These are phyloP conservation scores for Phytophthora boehmeriae DNA, from an alignment of 352 stramenopile genomes.

Conservation along the genomic window DNA sequence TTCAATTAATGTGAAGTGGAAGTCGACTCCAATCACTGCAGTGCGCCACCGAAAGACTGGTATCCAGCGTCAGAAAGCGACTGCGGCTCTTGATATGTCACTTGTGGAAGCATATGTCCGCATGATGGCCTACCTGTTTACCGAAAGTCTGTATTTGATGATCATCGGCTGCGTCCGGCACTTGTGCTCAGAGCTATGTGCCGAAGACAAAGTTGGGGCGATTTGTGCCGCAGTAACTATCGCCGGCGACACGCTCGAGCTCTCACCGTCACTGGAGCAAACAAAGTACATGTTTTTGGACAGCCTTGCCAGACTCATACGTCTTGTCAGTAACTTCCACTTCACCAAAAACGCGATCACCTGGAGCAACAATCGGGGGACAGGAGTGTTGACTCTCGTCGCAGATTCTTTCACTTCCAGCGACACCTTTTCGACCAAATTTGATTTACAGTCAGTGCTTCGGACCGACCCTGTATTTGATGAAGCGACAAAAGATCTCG, in stretches of 20 bases:
- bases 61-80: slow-evolving; percentile 46
- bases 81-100: slow-evolving; percentile 48
- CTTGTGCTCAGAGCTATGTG: slow-evolving; percentile 38
- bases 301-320: slow-evolving; percentile 53
- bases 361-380: slow-evolving; percentile 60
- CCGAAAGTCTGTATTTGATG: slow-evolving; percentile 73
- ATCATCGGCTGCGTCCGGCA: slow-evolving; percentile 47
- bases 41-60: slow-evolving; percentile 40
- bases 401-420: slow-evolving; percentile 38
- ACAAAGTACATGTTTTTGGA: slow-evolving; percentile 62
- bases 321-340: slow-evolving; percentile 64
- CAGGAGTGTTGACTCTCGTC: slow-evolving; percentile 38
- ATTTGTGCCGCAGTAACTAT: slow-evolving; percentile 63
- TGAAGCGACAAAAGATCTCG: slow-evolving; percentile 36
- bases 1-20: slow-evolving; percentile 60
- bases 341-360: slow-evolving; percentile 65
- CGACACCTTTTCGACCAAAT: slow-evolving; percentile 26
- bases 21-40: slow-evolving; percentile 59
- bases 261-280: slow-evolving; percentile 52
- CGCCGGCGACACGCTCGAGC: slow-evolving; percentile 38
- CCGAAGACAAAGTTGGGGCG: slow-evolving; percentile 43
- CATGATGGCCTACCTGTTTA: slow-evolving; percentile 76
- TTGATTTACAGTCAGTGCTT: slow-evolving; percentile 61
- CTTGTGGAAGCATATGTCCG: slow-evolving; percentile 59
- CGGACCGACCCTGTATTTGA: slow-evolving; percentile 48